Conservation (phyloP, 2,329 filamentous ascomycete species). For the Epichloe scottii region DNA sequence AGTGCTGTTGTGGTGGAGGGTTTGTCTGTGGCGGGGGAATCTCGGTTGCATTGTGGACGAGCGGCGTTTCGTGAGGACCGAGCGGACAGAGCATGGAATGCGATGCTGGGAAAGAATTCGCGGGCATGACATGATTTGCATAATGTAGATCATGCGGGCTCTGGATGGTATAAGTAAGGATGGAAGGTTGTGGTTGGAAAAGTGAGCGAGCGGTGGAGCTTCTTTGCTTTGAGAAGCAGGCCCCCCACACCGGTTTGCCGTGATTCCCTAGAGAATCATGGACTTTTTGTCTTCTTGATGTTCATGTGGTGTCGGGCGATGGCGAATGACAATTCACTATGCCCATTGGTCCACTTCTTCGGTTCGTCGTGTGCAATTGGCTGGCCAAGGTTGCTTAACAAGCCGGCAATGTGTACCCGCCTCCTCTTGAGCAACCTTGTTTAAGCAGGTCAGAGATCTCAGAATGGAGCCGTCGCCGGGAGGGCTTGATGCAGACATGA, state of each 20-base stretch:
- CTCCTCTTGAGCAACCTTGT: background rate
- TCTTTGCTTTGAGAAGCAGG: no score
- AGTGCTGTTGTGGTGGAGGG: conserved; percentile 21
- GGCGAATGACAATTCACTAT: no score
- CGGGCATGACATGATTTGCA: background rate
- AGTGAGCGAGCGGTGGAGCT: background rate
- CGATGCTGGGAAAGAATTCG: background rate
- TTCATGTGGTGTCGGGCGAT: no score
- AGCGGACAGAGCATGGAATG: background rate
- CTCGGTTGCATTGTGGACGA: conserved; percentile 17
- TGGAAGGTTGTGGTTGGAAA: background rate
- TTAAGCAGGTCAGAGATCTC: background rate
- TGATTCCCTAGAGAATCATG: background rate
- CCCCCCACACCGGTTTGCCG: no score
- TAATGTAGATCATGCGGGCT: background rate
- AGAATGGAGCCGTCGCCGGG: conserved; percentile 1
- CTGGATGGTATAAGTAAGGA: background rate
- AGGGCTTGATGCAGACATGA: conserved; percentile 34
- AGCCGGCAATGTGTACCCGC: background rate
- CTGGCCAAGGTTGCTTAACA: no score
- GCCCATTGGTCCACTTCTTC: no score
- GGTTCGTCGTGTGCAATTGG: no score
- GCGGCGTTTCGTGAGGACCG: background rate
- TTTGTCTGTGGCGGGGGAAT: conserved; percentile 35
- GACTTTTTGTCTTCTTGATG: no score